These are phyloP conservation scores for Plantago major DNA, from an alignment of 257 asterid species.

Conservation along the genomic window DNA sequence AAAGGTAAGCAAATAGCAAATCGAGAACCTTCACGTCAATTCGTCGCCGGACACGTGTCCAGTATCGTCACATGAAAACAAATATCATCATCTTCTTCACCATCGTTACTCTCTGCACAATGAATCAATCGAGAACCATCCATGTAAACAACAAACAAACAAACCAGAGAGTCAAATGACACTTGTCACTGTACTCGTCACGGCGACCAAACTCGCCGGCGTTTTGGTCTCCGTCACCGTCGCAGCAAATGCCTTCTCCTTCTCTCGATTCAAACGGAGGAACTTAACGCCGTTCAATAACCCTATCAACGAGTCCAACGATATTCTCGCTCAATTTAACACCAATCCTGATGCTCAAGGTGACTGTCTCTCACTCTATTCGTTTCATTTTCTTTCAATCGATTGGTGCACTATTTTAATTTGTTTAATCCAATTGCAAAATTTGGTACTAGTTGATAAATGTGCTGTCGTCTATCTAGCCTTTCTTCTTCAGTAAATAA, in stretches of 20 bases:
- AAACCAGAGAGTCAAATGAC: slow-evolving; percentile 25
- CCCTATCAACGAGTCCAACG: slow-evolving; percentile 67
- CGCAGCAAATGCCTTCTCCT: slow-evolving; percentile 85
- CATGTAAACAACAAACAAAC: too few relatives aligned
- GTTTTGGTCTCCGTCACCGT: slow-evolving; percentile 60
- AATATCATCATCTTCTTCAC: too few relatives aligned
- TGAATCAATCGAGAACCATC: too few relatives aligned
- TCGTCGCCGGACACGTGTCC: too few relatives aligned
- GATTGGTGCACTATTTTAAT: too few relatives aligned
- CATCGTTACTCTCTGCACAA: too few relatives aligned
- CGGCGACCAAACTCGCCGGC: slow-evolving; percentile 93
- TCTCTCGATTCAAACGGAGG: slow-evolving; percentile 49
- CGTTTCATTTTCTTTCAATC: neutral
- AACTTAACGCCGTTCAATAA: slow-evolving; percentile 57
- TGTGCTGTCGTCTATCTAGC: neutral
- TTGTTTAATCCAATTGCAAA: too few relatives aligned
- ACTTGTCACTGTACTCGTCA: slow-evolving; percentile 38
- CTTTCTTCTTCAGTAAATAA: too few relatives aligned
- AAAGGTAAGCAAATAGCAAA: too few relatives aligned
- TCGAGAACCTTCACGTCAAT: too few relatives aligned
- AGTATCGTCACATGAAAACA: too few relatives aligned
- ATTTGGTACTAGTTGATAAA: too few relatives aligned
- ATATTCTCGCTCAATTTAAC: slow-evolving; percentile 65
- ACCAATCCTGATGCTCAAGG: slow-evolving; percentile 40
- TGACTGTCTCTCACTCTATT: slow-evolving; percentile 8